A percentile compares a stretch with the other conserved stretches of the same genome.
Conservation (phyloP, 2,329 filamentous ascomycete genomes). For the Phialophora macrospora region DNA sequence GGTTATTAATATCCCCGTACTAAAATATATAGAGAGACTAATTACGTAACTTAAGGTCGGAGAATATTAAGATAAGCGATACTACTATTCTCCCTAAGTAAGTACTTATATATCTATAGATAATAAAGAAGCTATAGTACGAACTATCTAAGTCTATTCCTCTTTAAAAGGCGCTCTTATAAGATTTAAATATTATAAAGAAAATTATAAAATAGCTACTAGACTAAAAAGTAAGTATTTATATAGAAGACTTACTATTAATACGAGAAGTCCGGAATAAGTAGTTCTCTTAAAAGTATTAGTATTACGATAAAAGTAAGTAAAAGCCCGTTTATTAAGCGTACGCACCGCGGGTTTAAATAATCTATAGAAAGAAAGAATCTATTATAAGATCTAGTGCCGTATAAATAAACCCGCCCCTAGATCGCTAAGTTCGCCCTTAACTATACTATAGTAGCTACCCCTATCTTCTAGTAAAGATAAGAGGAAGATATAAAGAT, state of each 20-base stretch:
- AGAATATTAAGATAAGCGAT: conserved; percentile 6
- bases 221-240: no score
- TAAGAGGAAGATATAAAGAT: no score
- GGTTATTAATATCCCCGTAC: conserved; percentile 1
- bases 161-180: no score
- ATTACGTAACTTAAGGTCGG: neutral
- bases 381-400: neutral
- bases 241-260: no score
- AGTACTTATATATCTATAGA: neutral
- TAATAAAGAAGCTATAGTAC: neutral
- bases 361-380: neutral
- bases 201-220: no score
- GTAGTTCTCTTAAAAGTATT: no score
- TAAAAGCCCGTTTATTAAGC: neutral
- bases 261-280: no score
- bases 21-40: neutral
- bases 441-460: conserved; percentile 4
- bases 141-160: no score
- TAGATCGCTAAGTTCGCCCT: neutral
- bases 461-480: neutral
- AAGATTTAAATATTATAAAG: no score
- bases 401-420: neutral
- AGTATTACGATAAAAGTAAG: conserved; percentile 3
- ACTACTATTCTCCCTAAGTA: no score
- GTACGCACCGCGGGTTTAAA: neutral